Evolutionary conservation across 306 rosid genomes (phyloP).

Genomic region (Corylus heterophylla): DNA sequence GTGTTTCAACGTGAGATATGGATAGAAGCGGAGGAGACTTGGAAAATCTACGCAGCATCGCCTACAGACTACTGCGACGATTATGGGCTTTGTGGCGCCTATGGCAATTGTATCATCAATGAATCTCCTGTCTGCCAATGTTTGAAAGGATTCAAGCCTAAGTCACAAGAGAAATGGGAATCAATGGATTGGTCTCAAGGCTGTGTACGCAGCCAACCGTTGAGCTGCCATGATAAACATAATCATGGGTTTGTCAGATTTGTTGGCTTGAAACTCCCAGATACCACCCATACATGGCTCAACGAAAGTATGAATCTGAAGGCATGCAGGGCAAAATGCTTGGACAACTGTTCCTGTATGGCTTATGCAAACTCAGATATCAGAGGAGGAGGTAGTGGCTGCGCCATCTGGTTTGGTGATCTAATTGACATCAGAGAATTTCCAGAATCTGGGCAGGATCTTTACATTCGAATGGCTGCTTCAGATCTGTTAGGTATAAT

Average conservation of each 20-base stretch:
- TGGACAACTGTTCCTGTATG: slow-evolving; percentile 55
- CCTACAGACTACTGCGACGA: slow-evolving; percentile 52
- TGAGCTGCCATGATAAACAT: slow-evolving; percentile 39
- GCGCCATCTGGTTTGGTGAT: slow-evolving; percentile 54
- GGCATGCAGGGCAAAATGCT: slow-evolving; percentile 49
- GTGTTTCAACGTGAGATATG: slow-evolving; percentile 35
- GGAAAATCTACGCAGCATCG: slow-evolving; percentile 32
- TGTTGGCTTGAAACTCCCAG: slow-evolving; percentile 46
- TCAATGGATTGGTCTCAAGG: slow-evolving; percentile 52
- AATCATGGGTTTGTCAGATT: slow-evolving; percentile 38
- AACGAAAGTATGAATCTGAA: slow-evolving; percentile 38
- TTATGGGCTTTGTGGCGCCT: slow-evolving; percentile 45
- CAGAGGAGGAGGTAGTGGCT: slow-evolving; percentile 57
- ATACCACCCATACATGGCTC: slow-evolving; percentile 44
- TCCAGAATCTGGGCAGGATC: slow-evolving; percentile 26
- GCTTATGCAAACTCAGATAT: slow-evolving; percentile 49
- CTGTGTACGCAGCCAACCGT: slow-evolving; percentile 29
- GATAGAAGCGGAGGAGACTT: slow-evolving; percentile 37
- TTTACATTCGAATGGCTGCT: slow-evolving; percentile 37
- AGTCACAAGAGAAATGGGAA: slow-evolving; percentile 43
- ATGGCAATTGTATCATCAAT: slow-evolving; percentile 40
- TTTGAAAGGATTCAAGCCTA: slow-evolving; percentile 48
- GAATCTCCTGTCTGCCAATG: slow-evolving; percentile 50
- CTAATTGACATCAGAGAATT: slow-evolving; percentile 38
- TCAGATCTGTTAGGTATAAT: slow-evolving; percentile 26